These are phyloP conservation scores for Lunasporangiospora selenospora DNA, from an alignment of 192 early-diverging fungal genomes.

Conservation along the genomic window DNA sequence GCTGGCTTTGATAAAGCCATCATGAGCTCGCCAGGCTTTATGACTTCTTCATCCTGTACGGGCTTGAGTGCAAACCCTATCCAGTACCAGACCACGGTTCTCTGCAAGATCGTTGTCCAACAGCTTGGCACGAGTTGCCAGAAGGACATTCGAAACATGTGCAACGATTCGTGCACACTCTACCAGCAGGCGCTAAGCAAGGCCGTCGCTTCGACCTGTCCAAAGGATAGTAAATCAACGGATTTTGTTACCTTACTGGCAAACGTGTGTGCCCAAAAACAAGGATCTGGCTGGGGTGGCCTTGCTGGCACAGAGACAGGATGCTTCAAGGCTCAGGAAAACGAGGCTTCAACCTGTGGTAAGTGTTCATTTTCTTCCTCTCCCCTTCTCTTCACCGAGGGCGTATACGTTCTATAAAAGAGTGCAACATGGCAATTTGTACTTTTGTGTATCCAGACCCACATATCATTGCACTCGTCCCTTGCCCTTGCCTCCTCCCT, in stretches of 20 bases:
- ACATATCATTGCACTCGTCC: too few relatives aligned
- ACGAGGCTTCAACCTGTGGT: conserved; percentile 32
- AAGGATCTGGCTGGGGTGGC: background rate
- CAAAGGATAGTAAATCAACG: background rate
- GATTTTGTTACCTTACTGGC: background rate
- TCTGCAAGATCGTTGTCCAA: conserved; percentile 15
- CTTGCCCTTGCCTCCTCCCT: too few relatives aligned
- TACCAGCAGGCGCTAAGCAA: background rate
- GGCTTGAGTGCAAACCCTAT: conserved; percentile 2
- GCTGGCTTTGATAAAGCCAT: conserved; percentile 15
- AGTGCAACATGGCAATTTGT: too few relatives aligned
- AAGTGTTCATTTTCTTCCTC: background rate
- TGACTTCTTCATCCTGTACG: conserved; percentile 4
- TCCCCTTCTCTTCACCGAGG: background rate
- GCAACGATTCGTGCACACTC: conserved; percentile 6
- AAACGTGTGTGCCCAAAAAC: background rate
- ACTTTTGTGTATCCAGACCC: too few relatives aligned
- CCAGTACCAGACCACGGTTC: conserved; percentile 24
- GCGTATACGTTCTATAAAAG: too few relatives aligned
- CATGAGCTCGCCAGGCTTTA: background rate
- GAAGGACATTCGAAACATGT: background rate
- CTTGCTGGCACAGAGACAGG: background rate
- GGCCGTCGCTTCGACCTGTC: conserved; percentile 1
- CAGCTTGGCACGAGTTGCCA: background rate
- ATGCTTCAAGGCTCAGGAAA: conserved; percentile 12